Evolutionary conservation across 1,139 yeast genomes (phyloP).

Genomic region (Taiozyma onychis): DNA sequence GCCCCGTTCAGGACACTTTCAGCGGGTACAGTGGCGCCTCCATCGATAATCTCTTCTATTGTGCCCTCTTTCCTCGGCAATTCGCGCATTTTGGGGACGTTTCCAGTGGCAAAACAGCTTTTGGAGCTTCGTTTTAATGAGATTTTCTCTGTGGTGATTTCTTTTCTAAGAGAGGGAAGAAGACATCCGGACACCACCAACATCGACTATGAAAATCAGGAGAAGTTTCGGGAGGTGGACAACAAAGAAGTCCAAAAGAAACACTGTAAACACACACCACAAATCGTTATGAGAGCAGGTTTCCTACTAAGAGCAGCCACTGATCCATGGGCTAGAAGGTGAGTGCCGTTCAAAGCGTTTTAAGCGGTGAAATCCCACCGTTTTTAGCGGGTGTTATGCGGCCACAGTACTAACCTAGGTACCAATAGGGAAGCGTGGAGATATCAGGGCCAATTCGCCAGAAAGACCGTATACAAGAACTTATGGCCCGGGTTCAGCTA

Average conservation of each 20-base stretch:
- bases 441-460: slow-evolving; percentile 75
- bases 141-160: neutral
- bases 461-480: slow-evolving; percentile 62
- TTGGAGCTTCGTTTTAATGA: too few species aligned
- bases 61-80: neutral
- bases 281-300: slow-evolving; percentile 14
- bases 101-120: neutral
- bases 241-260: neutral
- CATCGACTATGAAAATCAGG: too few species aligned
- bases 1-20: neutral
- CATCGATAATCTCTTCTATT: neutral
- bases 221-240: neutral
- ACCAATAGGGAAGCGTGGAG: slow-evolving; percentile 81
- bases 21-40: neutral
- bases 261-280: neutral
- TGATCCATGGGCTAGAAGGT: slow-evolving; percentile 46
- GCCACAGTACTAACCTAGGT: slow-evolving; percentile 18
- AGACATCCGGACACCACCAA: neutral
- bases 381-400: neutral
- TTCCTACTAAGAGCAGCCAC: slow-evolving; percentile 16
- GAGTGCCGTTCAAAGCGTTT: slow-evolving; percentile 16
- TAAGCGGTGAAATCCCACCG: neutral
- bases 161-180: neutral
- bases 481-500: slow-evolving; percentile 84
- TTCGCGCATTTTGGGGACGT: neutral